These are phyloP conservation scores for Saturnispora sanitii DNA, from an alignment of 805 yeast species.

Conservation along the genomic window DNA sequence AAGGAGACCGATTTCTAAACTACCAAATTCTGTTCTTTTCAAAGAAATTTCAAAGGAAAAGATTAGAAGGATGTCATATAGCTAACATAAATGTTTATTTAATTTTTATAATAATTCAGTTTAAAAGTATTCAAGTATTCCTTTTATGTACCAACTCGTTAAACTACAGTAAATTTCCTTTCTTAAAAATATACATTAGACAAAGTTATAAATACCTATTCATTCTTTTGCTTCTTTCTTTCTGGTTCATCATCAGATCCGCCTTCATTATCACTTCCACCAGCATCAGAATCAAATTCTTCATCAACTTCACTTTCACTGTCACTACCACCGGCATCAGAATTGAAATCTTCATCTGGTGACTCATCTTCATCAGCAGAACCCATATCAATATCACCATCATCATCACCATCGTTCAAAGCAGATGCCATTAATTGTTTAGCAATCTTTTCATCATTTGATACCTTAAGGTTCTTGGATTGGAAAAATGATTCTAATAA, in stretches of 20 bases:
- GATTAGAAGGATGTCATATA: conserved; percentile 4
- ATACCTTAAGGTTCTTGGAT: conserved; percentile 68
- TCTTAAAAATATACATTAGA: neutral
- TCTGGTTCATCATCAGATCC: conserved; percentile 27
- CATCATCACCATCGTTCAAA: conserved; percentile 48
- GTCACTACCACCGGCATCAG: conserved; percentile 22
- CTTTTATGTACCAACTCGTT: no score
- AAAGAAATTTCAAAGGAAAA: conserved; percentile 5
- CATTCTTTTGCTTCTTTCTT: conserved; percentile 14
- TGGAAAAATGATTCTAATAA: conserved; percentile 65
- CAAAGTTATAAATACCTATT: neutral
- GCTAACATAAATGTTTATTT: neutral
- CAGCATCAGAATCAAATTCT: conserved; percentile 30
- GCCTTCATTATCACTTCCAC: conserved; percentile 24
- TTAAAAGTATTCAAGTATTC: neutral
- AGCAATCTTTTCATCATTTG: conserved; percentile 84
- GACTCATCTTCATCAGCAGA: conserved; percentile 78
- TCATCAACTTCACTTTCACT: conserved; percentile 56
- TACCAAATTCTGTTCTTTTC: conserved; percentile 7
- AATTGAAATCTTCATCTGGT: conserved; percentile 79
- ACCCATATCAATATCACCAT: conserved; percentile 49
- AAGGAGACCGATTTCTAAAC: conserved; percentile 4
- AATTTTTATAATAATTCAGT: neutral
- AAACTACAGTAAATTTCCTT: neutral
- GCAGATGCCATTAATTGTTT: conserved; percentile 73